A percentile compares a stretch with the other conserved stretches of the same genome.
Evolutionary conservation across 2,329 filamentous ascomycete genomes (phyloP).

Genomic region (Alternaria longipes): DNA sequence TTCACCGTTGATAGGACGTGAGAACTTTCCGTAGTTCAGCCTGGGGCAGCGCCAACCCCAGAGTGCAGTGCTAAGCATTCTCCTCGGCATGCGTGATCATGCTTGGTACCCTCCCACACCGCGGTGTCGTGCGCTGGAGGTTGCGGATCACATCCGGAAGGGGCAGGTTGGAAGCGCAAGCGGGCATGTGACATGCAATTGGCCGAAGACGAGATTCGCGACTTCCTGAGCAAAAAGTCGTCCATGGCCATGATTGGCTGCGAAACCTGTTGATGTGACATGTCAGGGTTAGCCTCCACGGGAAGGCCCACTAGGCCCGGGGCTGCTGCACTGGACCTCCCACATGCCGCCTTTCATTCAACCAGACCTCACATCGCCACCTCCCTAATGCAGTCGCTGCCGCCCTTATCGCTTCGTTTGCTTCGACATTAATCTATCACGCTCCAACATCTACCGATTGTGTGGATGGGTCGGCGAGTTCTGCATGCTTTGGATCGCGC

Average conservation of each 20-base stretch:
- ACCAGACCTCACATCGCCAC: constrained; percentile 22
- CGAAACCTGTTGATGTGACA: not conserved
- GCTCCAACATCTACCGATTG: not conserved
- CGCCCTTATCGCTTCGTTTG: not conserved
- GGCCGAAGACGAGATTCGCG: constrained; percentile 10
- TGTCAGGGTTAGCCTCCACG: not conserved
- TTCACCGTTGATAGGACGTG: not conserved
- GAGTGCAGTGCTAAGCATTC: constrained; percentile 13
- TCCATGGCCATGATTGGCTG: not conserved
- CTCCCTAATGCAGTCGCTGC: constrained; percentile 29
- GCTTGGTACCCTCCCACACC: constrained; percentile 16
- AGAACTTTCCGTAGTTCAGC: not conserved
- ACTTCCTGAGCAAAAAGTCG: not conserved
- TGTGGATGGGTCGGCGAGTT: not conserved
- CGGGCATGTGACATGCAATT: constrained; percentile 13
- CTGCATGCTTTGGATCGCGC: not conserved
- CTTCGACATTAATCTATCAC: not conserved
- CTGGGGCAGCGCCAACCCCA: not conserved
- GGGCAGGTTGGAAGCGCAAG: constrained; percentile 24
- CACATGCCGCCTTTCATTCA: not conserved
- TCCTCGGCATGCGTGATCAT: constrained; percentile 19
- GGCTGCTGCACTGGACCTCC: constrained; percentile 3
- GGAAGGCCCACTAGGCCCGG: constrained; percentile 15
- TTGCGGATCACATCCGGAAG: constrained; percentile 12
- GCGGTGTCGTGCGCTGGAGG: constrained; percentile 1